A percentile compares a stretch with the other conserved stretches of the same genome.
Conservation (phyloP, 139 green algal species). For the Volvox africanus region DNA sequence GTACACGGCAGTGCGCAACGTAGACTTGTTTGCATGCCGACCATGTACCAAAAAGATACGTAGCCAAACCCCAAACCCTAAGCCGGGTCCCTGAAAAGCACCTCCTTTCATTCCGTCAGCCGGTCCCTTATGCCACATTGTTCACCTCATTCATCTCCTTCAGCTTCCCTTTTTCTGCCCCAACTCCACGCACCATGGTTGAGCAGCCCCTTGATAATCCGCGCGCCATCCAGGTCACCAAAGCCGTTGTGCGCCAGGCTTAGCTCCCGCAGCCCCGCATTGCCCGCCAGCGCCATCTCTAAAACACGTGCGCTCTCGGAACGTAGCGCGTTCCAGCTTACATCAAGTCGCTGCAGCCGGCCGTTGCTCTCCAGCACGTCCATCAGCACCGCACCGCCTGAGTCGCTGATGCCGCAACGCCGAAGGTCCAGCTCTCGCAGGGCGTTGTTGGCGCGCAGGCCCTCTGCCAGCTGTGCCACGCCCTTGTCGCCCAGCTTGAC, state of each 20-base stretch:
- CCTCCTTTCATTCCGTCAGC: no score
- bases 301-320: slow-evolving; percentile 44
- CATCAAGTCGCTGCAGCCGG: slow-evolving; percentile 40
- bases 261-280: slow-evolving; percentile 53
- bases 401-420: slow-evolving; percentile 55
- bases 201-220: slow-evolving; percentile 51
- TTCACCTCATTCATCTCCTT: not conserved
- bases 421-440: slow-evolving; percentile 55
- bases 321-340: slow-evolving; percentile 56
- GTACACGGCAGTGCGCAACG: no score
- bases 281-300: slow-evolving; percentile 49
- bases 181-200: slow-evolving; percentile 45
- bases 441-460: slow-evolving; percentile 38
- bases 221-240: slow-evolving; percentile 53
- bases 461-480: slow-evolving; percentile 42
- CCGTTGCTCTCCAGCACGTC: slow-evolving; percentile 39
- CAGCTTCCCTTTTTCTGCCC: not conserved
- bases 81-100: no score
- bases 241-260: slow-evolving; percentile 58
- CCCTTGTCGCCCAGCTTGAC: slow-evolving; percentile 61
- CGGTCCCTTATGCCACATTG: no score
- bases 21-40: no score
- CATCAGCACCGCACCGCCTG: slow-evolving; percentile 47
- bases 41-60: no score
- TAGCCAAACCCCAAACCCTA: no score